phyloP scores from a whole-genome alignment of 2,329 filamentous ascomycete species.

The Cryphonectria radicalis region DNA sequence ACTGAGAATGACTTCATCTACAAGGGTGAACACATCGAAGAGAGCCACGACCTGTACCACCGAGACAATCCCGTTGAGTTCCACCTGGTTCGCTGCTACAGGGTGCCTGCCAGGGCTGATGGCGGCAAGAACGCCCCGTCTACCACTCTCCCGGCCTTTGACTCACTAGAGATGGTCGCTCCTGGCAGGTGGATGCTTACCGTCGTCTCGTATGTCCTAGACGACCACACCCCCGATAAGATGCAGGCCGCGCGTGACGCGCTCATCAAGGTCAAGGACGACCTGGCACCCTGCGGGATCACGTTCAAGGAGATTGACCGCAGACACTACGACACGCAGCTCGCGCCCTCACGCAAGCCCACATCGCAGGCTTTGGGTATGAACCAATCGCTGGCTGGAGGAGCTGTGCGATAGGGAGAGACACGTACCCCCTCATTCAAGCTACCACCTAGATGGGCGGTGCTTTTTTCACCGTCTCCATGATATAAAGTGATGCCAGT shows the following conservation, averaged over 20 bases:
- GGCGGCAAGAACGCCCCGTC: conserved; percentile 38
- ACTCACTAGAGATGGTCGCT: conserved; percentile 53
- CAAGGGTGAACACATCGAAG: conserved; percentile 57
- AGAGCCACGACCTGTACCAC: conserved; percentile 55
- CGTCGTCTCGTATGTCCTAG: conserved; percentile 57
- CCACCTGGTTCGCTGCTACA: conserved; percentile 54
- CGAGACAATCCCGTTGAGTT: conserved; percentile 55
- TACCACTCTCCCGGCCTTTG: conserved; percentile 50
- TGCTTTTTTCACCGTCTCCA: not conserved
- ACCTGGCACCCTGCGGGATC: conserved; percentile 55
- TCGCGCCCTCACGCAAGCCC: conserved; percentile 23
- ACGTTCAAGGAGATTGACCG: conserved; percentile 57
- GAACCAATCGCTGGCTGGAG: conserved; percentile 24
- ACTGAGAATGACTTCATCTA: conserved; percentile 57
- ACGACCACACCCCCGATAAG: conserved; percentile 62
- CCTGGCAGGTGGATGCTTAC: conserved; percentile 59
- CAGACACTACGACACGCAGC: conserved; percentile 54
- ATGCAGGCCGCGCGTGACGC: conserved; percentile 59
- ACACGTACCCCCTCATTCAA: not conserved
- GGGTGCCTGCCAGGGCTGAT: conserved; percentile 35
- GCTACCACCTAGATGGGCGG: not conserved
- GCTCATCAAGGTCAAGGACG: conserved; percentile 49
- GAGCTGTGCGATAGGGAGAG: conserved; percentile 1
- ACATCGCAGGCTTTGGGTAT: conserved; percentile 22
- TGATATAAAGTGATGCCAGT: not conserved